Evolutionary conservation across 371 early-diverging fungal species (phyloP), one percentile per base, ranked within the genome.

Genomic region (Haplosporangium sp.): DNA sequence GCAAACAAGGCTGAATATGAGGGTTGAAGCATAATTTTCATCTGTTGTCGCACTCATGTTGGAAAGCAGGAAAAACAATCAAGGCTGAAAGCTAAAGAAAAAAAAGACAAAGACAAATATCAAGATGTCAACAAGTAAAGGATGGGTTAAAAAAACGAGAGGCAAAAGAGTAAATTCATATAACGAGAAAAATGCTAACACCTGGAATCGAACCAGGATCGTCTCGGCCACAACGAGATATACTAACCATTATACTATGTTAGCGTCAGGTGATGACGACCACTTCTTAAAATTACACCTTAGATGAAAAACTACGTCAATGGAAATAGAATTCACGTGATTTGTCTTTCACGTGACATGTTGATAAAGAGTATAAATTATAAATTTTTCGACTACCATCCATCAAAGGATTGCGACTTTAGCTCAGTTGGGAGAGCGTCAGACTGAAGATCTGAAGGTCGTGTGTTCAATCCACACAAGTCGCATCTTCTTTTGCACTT

Each of bases 121-220:
- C 14, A 46, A 59, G 18, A 37, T 63, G 64, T 58, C 59, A 42
- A 42, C 42, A 59, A 21, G 9, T 10, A 50, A 50, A 18, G 8
- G 18, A 50, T 4, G n/a, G n/a, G 45, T 6, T 14, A 18, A 23
- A 21, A 21, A 47, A 45, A 36, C 14, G 14, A 51, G 16, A 12
- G 16, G 21, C 29, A 40, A 18, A 20, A 18, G 51, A 42, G 21
- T 13, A 12, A 56, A 56, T n/a, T 40, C 6, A 7, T 18, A n/a
- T 14, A 41, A 18, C 0, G 6, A 38, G 37, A 65, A 41, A 60
- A 42, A 37, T 70, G 71, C 71, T 59, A 50, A 50, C 45, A 60
- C 71, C 71, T 70, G 71, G 71, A 70, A 70, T 70, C 71, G 71
- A 70, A 70, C 71, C 71, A 70, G 71, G 71, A 70, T 70, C 71